Percentiles rank a stretch among this genome's conserved stretches.
These are phyloP conservation scores for Fusarium mangiferae DNA, from an alignment of 2,329 filamentous ascomycete species.

Conservation along the genomic window DNA sequence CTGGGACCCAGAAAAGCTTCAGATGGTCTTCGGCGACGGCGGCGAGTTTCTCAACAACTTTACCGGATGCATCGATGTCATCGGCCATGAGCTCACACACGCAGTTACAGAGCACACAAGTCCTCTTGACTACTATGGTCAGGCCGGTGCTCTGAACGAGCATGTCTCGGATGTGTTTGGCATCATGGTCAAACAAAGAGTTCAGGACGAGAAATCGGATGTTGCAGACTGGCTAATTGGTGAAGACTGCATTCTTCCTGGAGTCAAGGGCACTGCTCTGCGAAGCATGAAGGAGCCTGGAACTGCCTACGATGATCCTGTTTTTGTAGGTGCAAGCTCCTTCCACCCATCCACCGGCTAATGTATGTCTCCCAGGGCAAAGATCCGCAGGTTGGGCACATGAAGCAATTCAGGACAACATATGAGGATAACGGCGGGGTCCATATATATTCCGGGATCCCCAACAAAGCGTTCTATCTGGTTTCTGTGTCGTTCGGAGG, in stretches of 20 bases:
- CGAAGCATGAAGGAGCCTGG: slow-evolving; percentile 66
- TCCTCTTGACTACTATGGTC: slow-evolving; percentile 60
- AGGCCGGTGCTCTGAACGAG: slow-evolving; percentile 67
- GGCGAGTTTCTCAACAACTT: slow-evolving; percentile 63
- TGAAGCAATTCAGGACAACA: slow-evolving; percentile 54
- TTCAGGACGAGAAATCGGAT: slow-evolving; percentile 56
- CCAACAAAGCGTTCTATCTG: slow-evolving; percentile 67
- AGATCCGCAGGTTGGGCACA: slow-evolving; percentile 63
- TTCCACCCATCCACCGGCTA: not conserved
- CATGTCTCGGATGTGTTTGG: slow-evolving; percentile 67
- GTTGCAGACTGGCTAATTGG: slow-evolving; percentile 66
- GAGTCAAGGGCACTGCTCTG: slow-evolving; percentile 61
- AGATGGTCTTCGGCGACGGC: slow-evolving; percentile 68
- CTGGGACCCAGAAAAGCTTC: slow-evolving; percentile 60
- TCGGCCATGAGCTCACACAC: slow-evolving; percentile 67
- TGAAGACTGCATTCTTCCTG: slow-evolving; percentile 62
- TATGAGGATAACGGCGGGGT: slow-evolving; percentile 63
- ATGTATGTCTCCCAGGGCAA: slow-evolving; percentile 52
- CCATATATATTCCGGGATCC: slow-evolving; percentile 66
- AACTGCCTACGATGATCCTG: slow-evolving; percentile 62
- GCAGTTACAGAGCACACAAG: slow-evolving; percentile 63
- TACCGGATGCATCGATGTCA: slow-evolving; percentile 63
- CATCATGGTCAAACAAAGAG: slow-evolving; percentile 66
- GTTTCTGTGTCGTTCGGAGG: slow-evolving; percentile 60
- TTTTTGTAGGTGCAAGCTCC: slow-evolving; percentile 50